Base-by-base conservation (phyloP, 2,329 filamentous ascomycete species). In the Colletotrichum tropicale region DNA sequence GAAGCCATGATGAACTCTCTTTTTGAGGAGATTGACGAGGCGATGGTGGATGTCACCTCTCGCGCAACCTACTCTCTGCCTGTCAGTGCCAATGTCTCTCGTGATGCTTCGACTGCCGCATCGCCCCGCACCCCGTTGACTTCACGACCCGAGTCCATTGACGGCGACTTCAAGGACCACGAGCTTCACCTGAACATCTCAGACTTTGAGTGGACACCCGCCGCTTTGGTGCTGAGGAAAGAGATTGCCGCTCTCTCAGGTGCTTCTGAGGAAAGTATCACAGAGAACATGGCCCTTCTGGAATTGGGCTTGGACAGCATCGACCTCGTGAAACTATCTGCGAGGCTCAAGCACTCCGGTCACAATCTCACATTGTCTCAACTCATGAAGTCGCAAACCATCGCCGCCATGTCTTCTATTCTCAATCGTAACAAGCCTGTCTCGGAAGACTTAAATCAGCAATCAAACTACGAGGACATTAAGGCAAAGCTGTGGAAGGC, bases 301-400 rank as follows among this genome's bases (percentile, higher is more conserved):
- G 93, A 96, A 79, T 89, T 98, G 36, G 96, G 96, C 0, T 89
- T 98, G 8, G 96, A 98, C 86, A 98, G 96, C 80, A 98, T 98
- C 74, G 96, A 98, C 83, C 91, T 94, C 3, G 96, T 98, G 82
- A 98, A 95, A 80, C 86, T 98, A 0, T 94, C 94, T 0, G 93
- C 95, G 0, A 90, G 92, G 69, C 87, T 98, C 3, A 94, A 90
- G 77, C 90, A 89, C 60, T 84, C 85, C 6, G 90, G 89, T 0
- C 85, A 97, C 24, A 81, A 85, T 1, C 82, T 98, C 13, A 86
- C 93, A 0, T 92, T 96, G n/a, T 94, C 95, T 78, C 87, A 89
- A n/a, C 93, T 98, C 26, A 94, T 98, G 89, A 93, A 91, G 68
- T 88, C 88, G 5, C 91, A 94, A 67, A 95, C 91, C 0, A 93